Evolutionary conservation across 2,329 filamentous ascomycete species (phyloP).

Genomic region (Colletotrichum sp.): DNA sequence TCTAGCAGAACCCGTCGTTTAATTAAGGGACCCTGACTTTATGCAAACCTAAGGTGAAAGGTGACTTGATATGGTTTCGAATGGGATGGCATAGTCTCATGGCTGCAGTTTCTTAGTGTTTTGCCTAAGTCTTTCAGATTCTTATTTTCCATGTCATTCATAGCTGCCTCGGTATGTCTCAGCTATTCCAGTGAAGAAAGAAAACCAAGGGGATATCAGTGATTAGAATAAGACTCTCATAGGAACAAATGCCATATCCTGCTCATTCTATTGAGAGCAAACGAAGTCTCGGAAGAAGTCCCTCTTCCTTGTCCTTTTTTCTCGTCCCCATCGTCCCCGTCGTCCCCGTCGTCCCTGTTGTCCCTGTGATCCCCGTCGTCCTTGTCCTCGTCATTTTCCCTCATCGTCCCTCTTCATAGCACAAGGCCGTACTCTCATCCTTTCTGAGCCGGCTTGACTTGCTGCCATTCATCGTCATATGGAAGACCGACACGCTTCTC

Average conservation of each 20-base stretch:
- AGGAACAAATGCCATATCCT: not conserved
- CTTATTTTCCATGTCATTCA: fast-evolving
- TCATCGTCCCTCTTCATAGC: not conserved
- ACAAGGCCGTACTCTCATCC: too few relatives aligned
- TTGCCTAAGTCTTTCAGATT: fast-evolving
- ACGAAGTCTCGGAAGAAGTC: not conserved
- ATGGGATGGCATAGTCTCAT: not conserved
- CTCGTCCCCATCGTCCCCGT: not conserved
- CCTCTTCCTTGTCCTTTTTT: not conserved
- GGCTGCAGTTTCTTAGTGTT: not conserved
- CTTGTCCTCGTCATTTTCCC: not conserved
- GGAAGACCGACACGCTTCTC: too few relatives aligned
- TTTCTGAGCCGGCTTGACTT: too few relatives aligned
- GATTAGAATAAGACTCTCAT: not conserved
- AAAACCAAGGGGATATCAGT: not conserved
- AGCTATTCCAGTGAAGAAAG: not conserved
- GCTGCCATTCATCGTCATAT: too few relatives aligned
- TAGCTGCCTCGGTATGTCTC: not conserved
- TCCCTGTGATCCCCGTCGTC: not conserved
- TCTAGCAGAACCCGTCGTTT: not conserved
- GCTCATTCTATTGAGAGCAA: not conserved
- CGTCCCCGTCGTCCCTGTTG: not conserved
- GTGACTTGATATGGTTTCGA: not conserved
- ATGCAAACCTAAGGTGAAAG: not conserved
- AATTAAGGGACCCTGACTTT: not conserved